A percentile compares a stretch with the other conserved stretches of the same genome.
phyloP scores from a whole-genome alignment of 176 grass and related monocot species.

The Saccharum spontaneum region DNA sequence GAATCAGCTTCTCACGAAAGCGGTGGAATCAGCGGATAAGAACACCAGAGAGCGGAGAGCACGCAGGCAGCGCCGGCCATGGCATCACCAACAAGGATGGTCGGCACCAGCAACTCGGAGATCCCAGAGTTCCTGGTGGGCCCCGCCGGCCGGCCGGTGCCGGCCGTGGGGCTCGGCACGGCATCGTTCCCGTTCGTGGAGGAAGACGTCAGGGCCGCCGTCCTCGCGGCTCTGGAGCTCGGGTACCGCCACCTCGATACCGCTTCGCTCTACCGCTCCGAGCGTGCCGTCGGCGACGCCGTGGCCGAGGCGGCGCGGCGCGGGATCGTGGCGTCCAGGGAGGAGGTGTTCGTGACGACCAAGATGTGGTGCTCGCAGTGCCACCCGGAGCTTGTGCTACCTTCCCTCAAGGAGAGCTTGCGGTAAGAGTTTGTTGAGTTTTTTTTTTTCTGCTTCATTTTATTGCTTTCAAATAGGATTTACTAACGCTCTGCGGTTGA shows the following conservation, averaged over 20 bases:
- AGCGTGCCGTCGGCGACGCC: slow-evolving; percentile 42
- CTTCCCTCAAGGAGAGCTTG: slow-evolving; percentile 56
- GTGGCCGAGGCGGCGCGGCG: slow-evolving; percentile 34
- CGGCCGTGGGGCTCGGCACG: slow-evolving; percentile 52
- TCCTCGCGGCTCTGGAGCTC: slow-evolving; percentile 46
- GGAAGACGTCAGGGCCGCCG: slow-evolving; percentile 21
- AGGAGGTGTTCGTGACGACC: slow-evolving; percentile 60
- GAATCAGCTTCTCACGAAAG: too few relatives aligned
- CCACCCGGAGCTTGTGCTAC: slow-evolving; percentile 63
- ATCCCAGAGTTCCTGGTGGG: slow-evolving; percentile 19
- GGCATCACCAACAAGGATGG: neutral
- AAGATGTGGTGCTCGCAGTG: slow-evolving; percentile 74
- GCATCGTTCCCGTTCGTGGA: slow-evolving; percentile 1
- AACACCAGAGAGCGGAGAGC: too few relatives aligned
- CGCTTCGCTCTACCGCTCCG: slow-evolving; percentile 43
- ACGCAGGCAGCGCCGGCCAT: neutral
- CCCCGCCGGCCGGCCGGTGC: slow-evolving; percentile 12
- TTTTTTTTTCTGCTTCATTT: neutral
- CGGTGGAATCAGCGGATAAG: too few relatives aligned
- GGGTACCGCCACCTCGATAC: slow-evolving; percentile 70
- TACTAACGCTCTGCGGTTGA: neutral
- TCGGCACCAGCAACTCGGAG: neutral
- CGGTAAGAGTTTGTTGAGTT: slow-evolving; percentile 38
- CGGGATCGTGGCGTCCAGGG: slow-evolving; percentile 44
- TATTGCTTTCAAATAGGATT: neutral